Evolutionary conservation across 2,329 filamentous ascomycete species (phyloP).

Genomic region (Fusarium sp.): DNA sequence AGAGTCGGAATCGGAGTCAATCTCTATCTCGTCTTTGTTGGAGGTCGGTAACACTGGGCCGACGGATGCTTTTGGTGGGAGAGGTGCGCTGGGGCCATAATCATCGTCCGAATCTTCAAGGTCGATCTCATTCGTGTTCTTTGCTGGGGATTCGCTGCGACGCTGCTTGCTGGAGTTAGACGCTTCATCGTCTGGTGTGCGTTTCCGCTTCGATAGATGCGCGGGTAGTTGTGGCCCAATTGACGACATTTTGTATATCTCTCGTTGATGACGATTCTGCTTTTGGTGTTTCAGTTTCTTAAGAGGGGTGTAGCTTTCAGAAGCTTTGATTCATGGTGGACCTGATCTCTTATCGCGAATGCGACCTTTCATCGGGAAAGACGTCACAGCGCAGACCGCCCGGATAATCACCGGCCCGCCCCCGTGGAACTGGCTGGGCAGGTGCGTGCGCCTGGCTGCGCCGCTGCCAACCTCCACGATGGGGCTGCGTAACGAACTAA

Average conservation of each 20-base stretch:
- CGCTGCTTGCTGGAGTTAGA: slow-evolving; percentile 61
- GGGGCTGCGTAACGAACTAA: slow-evolving; percentile 45
- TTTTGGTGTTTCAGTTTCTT: slow-evolving; percentile 18
- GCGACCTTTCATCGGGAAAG: slow-evolving; percentile 34
- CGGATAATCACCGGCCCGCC: slow-evolving; percentile 51
- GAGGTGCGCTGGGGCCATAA: slow-evolving; percentile 56
- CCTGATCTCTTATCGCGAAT: slow-evolving; percentile 33
- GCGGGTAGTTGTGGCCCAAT: slow-evolving; percentile 79
- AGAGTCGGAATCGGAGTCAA: slow-evolving; percentile 56
- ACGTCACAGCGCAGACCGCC: slow-evolving; percentile 45
- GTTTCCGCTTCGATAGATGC: slow-evolving; percentile 74
- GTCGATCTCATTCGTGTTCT: slow-evolving; percentile 64
- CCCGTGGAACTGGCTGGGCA: slow-evolving; percentile 18
- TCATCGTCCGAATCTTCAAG: slow-evolving; percentile 60
- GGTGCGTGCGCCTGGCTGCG: slow-evolving; percentile 36
- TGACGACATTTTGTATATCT: slow-evolving; percentile 67
- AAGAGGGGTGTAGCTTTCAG: slow-evolving; percentile 29
- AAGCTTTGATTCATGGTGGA: slow-evolving; percentile 35
- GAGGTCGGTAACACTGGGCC: slow-evolving; percentile 44
- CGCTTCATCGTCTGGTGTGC: slow-evolving; percentile 56
- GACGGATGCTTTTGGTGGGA: slow-evolving; percentile 34
- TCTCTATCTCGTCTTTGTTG: slow-evolving; percentile 59
- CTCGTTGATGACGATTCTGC: not conserved
- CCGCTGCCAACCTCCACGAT: slow-evolving; percentile 44
- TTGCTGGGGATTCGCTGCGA: slow-evolving; percentile 47